These are phyloP conservation scores for Trichoderma simmonsii DNA, from an alignment of 2,329 filamentous ascomycete genomes.

Conservation along the genomic window DNA sequence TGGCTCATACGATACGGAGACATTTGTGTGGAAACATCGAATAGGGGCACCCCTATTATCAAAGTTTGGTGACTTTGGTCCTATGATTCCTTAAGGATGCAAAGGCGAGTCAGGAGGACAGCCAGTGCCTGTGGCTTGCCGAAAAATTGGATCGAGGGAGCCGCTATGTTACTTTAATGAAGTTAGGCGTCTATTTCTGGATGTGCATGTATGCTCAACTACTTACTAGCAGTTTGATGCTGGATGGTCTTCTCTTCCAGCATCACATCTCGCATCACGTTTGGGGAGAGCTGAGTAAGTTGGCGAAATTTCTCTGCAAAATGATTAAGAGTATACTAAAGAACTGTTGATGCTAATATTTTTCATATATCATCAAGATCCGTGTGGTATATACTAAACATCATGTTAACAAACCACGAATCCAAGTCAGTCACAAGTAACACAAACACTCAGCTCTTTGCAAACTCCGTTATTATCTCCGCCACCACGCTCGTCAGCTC, in stretches of 20 bases:
- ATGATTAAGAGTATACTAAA: background rate
- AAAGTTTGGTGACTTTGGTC: background rate
- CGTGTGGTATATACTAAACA: background rate
- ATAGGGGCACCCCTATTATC: background rate
- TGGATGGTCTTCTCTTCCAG: too few relatives aligned
- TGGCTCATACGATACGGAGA: background rate
- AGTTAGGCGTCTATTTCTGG: background rate
- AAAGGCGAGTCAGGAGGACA: background rate
- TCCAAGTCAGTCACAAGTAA: background rate
- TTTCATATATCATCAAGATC: background rate
- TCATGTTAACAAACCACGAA: background rate
- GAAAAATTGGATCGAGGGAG: background rate
- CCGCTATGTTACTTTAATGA: fast-evolving
- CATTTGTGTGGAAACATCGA: background rate
- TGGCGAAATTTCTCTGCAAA: background rate
- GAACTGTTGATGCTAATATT: background rate
- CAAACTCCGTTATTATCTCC: background rate
- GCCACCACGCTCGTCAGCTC: background rate
- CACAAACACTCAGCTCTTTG: background rate
- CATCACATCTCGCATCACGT: too few relatives aligned
- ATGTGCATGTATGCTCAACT: background rate
- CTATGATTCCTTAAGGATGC: background rate
- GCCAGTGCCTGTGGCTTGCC: background rate
- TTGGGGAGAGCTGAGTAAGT: too few relatives aligned
- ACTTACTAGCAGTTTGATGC: too few relatives aligned